phyloP scores from a whole-genome alignment of 441 rosid genomes.

The Gossypium gossypioides region DNA sequence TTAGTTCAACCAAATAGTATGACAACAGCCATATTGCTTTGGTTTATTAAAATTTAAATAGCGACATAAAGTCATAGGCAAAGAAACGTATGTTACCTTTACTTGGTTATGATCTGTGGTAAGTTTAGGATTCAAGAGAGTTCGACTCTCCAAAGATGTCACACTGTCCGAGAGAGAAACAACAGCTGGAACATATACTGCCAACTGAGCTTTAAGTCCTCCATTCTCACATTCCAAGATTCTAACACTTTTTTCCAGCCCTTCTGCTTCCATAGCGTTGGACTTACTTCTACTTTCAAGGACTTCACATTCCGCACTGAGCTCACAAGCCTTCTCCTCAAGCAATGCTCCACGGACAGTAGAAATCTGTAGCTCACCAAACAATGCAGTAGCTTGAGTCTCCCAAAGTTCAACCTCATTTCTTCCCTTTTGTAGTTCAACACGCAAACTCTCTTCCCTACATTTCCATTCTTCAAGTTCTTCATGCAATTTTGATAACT shows the following conservation, averaged over 20 bases:
- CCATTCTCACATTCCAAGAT: slow-evolving; percentile 47
- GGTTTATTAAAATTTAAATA: slow-evolving; percentile 12
- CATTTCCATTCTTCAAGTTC: slow-evolving; percentile 38
- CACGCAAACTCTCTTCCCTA: slow-evolving; percentile 42
- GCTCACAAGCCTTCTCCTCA: slow-evolving; percentile 48
- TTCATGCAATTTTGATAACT: slow-evolving; percentile 27
- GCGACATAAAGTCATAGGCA: not conserved
- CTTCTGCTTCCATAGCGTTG: slow-evolving; percentile 40
- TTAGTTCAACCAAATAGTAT: not conserved
- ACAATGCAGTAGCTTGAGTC: slow-evolving; percentile 36
- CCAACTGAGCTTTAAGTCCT: slow-evolving; percentile 43
- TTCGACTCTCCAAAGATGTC: slow-evolving; percentile 49
- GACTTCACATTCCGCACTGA: slow-evolving; percentile 31
- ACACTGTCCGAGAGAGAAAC: slow-evolving; percentile 46
- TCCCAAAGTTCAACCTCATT: slow-evolving; percentile 46
- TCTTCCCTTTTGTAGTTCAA: slow-evolving; percentile 38
- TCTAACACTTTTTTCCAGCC: slow-evolving; percentile 43
- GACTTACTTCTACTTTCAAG: slow-evolving; percentile 30
- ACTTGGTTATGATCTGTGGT: slow-evolving; percentile 20
- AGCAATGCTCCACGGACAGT: slow-evolving; percentile 43
- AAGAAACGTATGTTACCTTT: slow-evolving; percentile 34
- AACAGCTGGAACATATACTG: slow-evolving; percentile 42
- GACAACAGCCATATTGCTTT: not conserved
- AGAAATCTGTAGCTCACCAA: slow-evolving; percentile 47
- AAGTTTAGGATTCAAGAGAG: slow-evolving; percentile 23